A percentile compares a stretch with the other conserved stretches of the same genome.
phyloP scores from a whole-genome alignment of 2,329 filamentous ascomycete species.

The Botrytis pseudocinerea region DNA sequence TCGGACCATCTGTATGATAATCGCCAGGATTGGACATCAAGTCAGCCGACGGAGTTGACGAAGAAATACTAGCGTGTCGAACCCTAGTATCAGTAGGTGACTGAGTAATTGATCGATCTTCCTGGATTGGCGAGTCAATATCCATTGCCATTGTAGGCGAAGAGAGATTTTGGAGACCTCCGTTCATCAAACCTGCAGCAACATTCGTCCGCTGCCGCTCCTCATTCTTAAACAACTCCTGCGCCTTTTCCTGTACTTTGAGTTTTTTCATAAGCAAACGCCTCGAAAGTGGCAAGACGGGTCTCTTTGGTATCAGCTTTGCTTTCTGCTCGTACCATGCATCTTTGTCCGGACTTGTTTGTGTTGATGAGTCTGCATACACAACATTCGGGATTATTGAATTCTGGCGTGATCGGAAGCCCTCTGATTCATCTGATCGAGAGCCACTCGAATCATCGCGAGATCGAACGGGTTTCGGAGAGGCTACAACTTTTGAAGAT shows the following conservation, averaged over 20 bases:
- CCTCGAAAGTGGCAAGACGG: slow-evolving; percentile 37
- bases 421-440: slow-evolving; percentile 24
- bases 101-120: slow-evolving; percentile 27
- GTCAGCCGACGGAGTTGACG: slow-evolving; percentile 36
- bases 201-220: slow-evolving; percentile 23
- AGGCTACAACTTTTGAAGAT: slow-evolving; percentile 35
- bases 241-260: slow-evolving; percentile 30
- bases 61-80: slow-evolving; percentile 35
- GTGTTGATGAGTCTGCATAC: slow-evolving; percentile 38
- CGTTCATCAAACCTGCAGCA: slow-evolving; percentile 19
- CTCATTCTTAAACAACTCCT: slow-evolving; percentile 17
- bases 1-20: slow-evolving; percentile 36
- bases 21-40: slow-evolving; percentile 29
- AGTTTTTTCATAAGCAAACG: slow-evolving; percentile 39
- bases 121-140: slow-evolving; percentile 28
- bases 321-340: slow-evolving; percentile 38
- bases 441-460: slow-evolving; percentile 26
- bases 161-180: slow-evolving; percentile 25
- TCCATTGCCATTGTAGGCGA: slow-evolving; percentile 35
- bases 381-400: slow-evolving; percentile 30
- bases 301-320: slow-evolving; percentile 29
- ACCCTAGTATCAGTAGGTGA: slow-evolving; percentile 33
- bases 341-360: slow-evolving; percentile 40
- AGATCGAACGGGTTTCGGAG: slow-evolving; percentile 27
- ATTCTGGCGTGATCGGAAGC: slow-evolving; percentile 32